Evolutionary conservation across 1,284 basidiomycete species (phyloP).

Genomic region (Cryptococcus wingfieldii): DNA sequence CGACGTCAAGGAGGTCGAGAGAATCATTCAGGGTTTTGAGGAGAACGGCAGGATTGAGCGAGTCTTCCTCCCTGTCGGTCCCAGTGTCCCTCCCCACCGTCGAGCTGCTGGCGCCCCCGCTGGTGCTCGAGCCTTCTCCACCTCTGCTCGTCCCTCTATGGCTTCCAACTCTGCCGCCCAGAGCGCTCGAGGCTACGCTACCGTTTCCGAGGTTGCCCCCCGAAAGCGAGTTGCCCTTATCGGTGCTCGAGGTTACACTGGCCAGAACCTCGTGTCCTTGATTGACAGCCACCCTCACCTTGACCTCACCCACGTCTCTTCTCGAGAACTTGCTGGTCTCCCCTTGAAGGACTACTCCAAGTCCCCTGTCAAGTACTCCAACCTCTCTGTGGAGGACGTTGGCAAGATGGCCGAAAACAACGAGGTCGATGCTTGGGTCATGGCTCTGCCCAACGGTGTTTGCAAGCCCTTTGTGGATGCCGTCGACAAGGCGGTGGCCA

Average conservation of each 20-base stretch:
- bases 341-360: slow-evolving; percentile 81
- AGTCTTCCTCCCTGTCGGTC: slow-evolving; percentile 85
- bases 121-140: slow-evolving; percentile 65
- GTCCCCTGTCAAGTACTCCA: slow-evolving; percentile 67
- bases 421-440: slow-evolving; percentile 92
- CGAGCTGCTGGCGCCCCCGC: slow-evolving; percentile 44
- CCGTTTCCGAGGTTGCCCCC: slow-evolving; percentile 57
- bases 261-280: slow-evolving; percentile 81
- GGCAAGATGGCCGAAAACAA: slow-evolving; percentile 79
- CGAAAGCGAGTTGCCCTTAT: slow-evolving; percentile 89
- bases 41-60: slow-evolving; percentile 78
- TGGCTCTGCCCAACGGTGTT: slow-evolving; percentile 95
- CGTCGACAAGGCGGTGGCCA: slow-evolving; percentile 66
- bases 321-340: slow-evolving; percentile 84
- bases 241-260: slow-evolving; percentile 90
- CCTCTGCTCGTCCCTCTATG: slow-evolving; percentile 57
- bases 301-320: slow-evolving; percentile 89
- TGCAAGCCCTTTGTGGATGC: slow-evolving; percentile 98
- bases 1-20: slow-evolving; percentile 89
- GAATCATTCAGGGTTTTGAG: slow-evolving; percentile 76
- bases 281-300: slow-evolving; percentile 82
- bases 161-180: slow-evolving; percentile 49
- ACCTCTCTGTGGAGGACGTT: slow-evolving; percentile 71
- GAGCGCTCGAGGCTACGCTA: slow-evolving; percentile 52
- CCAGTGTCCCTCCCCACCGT: slow-evolving; percentile 64